A percentile compares a stretch with the other conserved stretches of the same genome.
Conservation (phyloP, 208 protist species). For the Wallacemonas sp. region DNA sequence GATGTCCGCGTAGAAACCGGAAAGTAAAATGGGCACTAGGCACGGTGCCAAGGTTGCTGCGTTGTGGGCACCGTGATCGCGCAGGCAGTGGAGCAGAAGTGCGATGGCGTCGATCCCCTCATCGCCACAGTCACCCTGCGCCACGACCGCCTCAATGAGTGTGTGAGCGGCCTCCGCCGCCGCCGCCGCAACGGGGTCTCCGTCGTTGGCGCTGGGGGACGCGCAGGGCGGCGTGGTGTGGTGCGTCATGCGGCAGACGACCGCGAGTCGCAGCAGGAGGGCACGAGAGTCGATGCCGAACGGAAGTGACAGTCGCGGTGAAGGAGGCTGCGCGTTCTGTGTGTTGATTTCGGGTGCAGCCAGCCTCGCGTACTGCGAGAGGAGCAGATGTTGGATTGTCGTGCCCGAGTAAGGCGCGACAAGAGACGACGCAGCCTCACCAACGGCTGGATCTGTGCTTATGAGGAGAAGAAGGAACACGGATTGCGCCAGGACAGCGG, state of each 20-base stretch:
- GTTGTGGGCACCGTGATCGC: constrained; percentile 36
- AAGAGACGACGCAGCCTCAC: background rate
- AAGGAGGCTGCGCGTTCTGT: too few relatives aligned
- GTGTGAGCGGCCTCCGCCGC: too few relatives aligned
- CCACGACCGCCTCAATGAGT: background rate
- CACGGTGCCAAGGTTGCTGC: constrained; percentile 40
- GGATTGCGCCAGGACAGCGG: background rate
- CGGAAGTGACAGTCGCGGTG: background rate
- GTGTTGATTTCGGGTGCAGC: too few relatives aligned
- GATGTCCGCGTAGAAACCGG: constrained; percentile 36
- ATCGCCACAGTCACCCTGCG: constrained; percentile 25
- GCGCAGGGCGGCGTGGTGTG: background rate
- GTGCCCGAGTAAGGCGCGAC: too few relatives aligned
- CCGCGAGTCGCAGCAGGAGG: constrained; percentile 3
- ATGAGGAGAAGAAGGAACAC: background rate
- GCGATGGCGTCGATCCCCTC: constrained; percentile 6
- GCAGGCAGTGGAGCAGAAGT: constrained; percentile 19
- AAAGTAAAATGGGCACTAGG: constrained; percentile 32
- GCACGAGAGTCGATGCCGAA: constrained; percentile 1
- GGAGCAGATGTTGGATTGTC: too few relatives aligned
- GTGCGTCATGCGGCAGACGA: background rate
- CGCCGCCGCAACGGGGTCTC: too few relatives aligned
- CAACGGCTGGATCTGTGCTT: background rate
- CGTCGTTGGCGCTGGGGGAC: too few relatives aligned
- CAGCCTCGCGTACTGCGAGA: background rate